Conservation (phyloP, 495 filamentous ascomycete species). For the Talaromyces trachyspermus region DNA sequence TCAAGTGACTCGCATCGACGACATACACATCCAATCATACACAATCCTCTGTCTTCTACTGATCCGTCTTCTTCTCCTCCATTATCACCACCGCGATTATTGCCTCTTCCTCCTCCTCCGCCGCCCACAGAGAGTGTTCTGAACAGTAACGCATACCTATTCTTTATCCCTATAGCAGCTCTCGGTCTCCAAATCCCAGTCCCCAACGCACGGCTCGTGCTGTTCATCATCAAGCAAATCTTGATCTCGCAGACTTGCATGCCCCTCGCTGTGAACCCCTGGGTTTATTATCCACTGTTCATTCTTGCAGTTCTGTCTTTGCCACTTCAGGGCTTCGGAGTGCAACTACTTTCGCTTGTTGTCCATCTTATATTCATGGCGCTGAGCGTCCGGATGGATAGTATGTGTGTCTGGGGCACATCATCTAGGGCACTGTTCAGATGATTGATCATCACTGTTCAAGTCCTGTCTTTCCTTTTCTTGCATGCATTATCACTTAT, state of each 20-base stretch:
- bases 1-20: slow-evolving; percentile 13
- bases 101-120: too few relatives aligned
- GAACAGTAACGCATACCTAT: slow-evolving; percentile 2
- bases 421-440: not conserved
- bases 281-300: slow-evolving; percentile 55
- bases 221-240: slow-evolving; percentile 52
- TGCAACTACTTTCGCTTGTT: slow-evolving; percentile 20
- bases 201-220: slow-evolving; percentile 24
- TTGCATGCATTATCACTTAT: not conserved
- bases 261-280: slow-evolving; percentile 51
- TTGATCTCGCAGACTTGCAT: slow-evolving; percentile 51
- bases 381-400: slow-evolving; percentile 22
- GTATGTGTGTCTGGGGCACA: slow-evolving; percentile 30
- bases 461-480: not conserved
- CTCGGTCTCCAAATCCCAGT: slow-evolving; percentile 17
- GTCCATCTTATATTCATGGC: slow-evolving; percentile 27
- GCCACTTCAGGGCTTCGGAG: slow-evolving; percentile 15
- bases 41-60: too few relatives aligned
- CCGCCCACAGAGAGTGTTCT: slow-evolving; percentile 36
- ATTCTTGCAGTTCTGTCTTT: slow-evolving; percentile 50
- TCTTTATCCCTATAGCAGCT: slow-evolving; percentile 1
- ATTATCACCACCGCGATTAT: slow-evolving; percentile 30
- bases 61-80: slow-evolving; percentile 17
- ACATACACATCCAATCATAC: slow-evolving; percentile 18
- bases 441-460: not conserved